These are phyloP conservation scores for Stevia rebaudiana DNA, from an alignment of 140 eudicot species.

Conservation along the genomic window DNA sequence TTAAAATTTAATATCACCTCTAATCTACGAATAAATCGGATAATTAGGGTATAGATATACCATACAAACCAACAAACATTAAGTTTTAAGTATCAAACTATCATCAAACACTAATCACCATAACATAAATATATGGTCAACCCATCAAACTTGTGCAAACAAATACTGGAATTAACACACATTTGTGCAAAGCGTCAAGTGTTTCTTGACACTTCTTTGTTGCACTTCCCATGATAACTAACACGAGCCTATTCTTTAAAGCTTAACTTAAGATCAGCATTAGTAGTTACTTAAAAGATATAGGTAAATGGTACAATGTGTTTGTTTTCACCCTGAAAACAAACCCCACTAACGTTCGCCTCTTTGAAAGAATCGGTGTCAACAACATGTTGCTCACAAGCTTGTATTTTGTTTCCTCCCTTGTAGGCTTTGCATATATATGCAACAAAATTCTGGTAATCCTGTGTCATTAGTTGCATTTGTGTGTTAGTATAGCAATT, in stretches of 20 bases:
- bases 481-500: not conserved
- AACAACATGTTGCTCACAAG: constrained; percentile 34
- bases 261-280: too few relatives aligned
- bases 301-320: constrained; percentile 15
- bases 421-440: constrained; percentile 67
- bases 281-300: constrained; percentile 7
- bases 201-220: not conserved
- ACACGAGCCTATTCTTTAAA: not conserved
- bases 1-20: too few relatives aligned
- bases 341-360: constrained; percentile 23
- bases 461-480: constrained; percentile 38
- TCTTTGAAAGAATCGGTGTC: constrained; percentile 19
- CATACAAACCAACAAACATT: too few relatives aligned
- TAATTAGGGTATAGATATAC: too few relatives aligned
- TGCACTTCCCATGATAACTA: not conserved
- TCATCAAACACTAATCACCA: too few relatives aligned
- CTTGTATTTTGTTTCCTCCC: constrained; percentile 40
- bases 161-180: not conserved
- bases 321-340: constrained; percentile 19
- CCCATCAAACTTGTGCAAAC: too few relatives aligned
- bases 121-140: too few relatives aligned
- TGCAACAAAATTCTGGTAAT: constrained; percentile 58
- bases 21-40: too few relatives aligned
- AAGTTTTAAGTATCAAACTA: too few relatives aligned
- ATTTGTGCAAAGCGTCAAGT: not conserved